These are phyloP conservation scores for Pluteus cervinus DNA, from an alignment of 768 basidiomycete genomes.

Conservation along the genomic window DNA sequence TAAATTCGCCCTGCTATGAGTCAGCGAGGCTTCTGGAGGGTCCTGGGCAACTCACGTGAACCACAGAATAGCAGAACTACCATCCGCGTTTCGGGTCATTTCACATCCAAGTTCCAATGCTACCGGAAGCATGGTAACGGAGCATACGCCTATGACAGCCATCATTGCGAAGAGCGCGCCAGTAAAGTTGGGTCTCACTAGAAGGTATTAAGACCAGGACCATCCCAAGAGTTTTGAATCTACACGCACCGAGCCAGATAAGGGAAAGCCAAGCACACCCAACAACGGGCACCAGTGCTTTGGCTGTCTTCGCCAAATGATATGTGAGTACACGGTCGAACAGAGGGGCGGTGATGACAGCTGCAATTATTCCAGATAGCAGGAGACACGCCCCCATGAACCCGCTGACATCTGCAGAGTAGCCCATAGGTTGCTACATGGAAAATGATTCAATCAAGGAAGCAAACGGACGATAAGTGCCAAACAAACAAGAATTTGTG, in stretches of 20 bases:
- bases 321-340: slow-evolving; percentile 82
- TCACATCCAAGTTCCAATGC: slow-evolving; percentile 76
- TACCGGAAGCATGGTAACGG: slow-evolving; percentile 69
- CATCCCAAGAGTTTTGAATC: background rate
- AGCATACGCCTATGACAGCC: slow-evolving; percentile 59
- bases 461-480: background rate
- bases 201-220: slow-evolving; percentile 3
- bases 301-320: slow-evolving; percentile 54
- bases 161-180: slow-evolving; percentile 61
- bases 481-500: slow-evolving; percentile 59
- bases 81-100: slow-evolving; percentile 73
- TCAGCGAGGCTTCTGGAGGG: slow-evolving; percentile 5
- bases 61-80: slow-evolving; percentile 74
- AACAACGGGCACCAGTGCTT: slow-evolving; percentile 55
- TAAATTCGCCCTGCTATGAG: slow-evolving; percentile 49
- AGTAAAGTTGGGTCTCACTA: slow-evolving; percentile 58
- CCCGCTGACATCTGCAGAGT: slow-evolving; percentile 59
- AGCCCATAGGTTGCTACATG: slow-evolving; percentile 63
- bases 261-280: slow-evolving; percentile 63
- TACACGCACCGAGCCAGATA: slow-evolving; percentile 69
- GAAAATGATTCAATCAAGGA: background rate
- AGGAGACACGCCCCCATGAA: slow-evolving; percentile 65
- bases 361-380: slow-evolving; percentile 64
- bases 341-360: slow-evolving; percentile 63
- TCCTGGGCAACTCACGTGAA: slow-evolving; percentile 41